Evolutionary conservation across 2,329 filamentous ascomycete genomes (phyloP).

Genomic region (Colletotrichum incanum): DNA sequence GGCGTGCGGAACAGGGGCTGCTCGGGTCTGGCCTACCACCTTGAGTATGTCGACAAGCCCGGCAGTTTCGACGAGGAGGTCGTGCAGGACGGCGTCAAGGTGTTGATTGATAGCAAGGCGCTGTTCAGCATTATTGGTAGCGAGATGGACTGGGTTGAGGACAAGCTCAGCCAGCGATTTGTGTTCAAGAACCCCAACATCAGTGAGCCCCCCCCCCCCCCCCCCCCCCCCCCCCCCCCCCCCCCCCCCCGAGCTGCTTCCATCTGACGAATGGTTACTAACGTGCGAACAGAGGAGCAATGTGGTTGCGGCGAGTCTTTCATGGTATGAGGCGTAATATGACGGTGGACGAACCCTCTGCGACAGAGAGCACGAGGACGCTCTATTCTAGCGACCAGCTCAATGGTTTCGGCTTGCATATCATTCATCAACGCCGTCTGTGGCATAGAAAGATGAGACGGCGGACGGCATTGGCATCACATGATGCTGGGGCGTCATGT

Average conservation of each 20-base stretch:
- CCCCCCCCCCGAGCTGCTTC: too few species aligned
- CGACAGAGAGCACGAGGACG: conserved; percentile 8
- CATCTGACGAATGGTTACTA: conserved; percentile 46
- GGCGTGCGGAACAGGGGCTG: conserved; percentile 96
- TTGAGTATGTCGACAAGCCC: conserved; percentile 95
- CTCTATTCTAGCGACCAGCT: background rate
- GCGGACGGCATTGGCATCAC: conserved; percentile 27
- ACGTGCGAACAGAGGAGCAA: conserved; percentile 80
- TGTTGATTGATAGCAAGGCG: conserved; percentile 97
- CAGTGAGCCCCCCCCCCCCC: conserved; percentile 70
- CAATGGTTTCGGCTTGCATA: conserved; percentile 3
- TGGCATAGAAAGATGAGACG: conserved; percentile 17
- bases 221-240: too few species aligned
- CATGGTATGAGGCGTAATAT: conserved; percentile 71
- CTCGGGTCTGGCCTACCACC: conserved; percentile 91
- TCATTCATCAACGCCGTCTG: background rate
- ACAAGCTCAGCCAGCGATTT: conserved; percentile 92
- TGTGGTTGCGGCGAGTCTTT: conserved; percentile 98
- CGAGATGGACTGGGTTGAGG: conserved; percentile 99
- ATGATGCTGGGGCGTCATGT: conserved; percentile 28
- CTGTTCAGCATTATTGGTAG: conserved; percentile 98
- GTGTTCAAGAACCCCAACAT: conserved; percentile 98
- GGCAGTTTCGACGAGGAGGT: conserved; percentile 91
- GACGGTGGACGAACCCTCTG: background rate
- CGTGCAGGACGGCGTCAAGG: conserved; percentile 95